phyloP scores from a whole-genome alignment of 2,329 filamentous ascomycete species.

The Cladobotryum protrusum region DNA sequence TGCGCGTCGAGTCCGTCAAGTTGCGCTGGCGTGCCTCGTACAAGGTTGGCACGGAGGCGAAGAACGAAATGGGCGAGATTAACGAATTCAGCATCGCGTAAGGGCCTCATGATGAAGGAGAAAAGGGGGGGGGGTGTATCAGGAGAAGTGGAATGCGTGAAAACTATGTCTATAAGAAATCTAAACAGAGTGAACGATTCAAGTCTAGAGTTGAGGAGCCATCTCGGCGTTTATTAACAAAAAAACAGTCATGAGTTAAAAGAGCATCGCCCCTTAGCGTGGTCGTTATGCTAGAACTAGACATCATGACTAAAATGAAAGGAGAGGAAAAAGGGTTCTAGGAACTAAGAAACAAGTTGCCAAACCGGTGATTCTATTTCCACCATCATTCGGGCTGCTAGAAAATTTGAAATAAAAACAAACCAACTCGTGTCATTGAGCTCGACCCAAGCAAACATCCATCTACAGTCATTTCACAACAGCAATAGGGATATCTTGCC shows the following conservation, averaged over 20 bases:
- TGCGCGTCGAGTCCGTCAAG: slow-evolving; percentile 74
- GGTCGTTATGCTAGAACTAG: no score
- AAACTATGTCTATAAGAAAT: neutral
- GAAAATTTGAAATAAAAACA: no score
- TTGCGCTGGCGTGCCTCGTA: slow-evolving; percentile 87
- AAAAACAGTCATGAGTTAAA: no score
- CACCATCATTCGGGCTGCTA: no score
- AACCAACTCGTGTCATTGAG: no score
- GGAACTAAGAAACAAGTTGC: no score
- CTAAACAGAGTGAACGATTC: neutral
- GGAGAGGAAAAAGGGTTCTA: no score
- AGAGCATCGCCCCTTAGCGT: no score
- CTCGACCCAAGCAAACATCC: neutral
- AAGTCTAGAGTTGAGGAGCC: neutral
- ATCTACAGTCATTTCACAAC: neutral
- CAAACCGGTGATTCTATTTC: no score
- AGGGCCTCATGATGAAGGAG: slow-evolving; percentile 8
- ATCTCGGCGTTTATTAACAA: no score
- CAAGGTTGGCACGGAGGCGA: slow-evolving; percentile 57
- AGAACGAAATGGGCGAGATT: slow-evolving; percentile 81
- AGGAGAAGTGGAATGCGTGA: neutral
- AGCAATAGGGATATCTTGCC: neutral
- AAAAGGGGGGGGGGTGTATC: neutral
- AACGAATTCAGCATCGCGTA: slow-evolving; percentile 68
- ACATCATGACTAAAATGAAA: no score